These are phyloP conservation scores for Flaveria ramosissima DNA, from an alignment of 129 eudicot genomes.

Conservation along the genomic window DNA sequence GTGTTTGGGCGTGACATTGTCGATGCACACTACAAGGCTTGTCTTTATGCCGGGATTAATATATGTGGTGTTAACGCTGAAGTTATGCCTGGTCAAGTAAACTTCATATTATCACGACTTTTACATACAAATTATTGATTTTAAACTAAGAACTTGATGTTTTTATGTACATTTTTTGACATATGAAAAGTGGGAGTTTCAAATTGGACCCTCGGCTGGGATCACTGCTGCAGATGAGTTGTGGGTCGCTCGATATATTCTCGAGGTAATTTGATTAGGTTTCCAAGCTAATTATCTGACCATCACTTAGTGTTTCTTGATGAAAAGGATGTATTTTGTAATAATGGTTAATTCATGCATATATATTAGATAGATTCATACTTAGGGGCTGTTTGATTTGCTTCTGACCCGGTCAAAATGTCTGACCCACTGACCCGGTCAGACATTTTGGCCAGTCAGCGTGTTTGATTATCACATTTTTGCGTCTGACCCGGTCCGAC, in stretches of 20 bases:
- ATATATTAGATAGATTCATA: too few relatives aligned
- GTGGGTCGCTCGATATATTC: constrained; percentile 88
- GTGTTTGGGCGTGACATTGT: constrained; percentile 83
- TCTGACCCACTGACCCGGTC: too few relatives aligned
- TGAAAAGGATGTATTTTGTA: not conserved
- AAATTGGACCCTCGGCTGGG: constrained; percentile 92
- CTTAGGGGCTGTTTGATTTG: too few relatives aligned
- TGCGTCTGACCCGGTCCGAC: too few relatives aligned
- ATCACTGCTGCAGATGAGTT: constrained; percentile 84
- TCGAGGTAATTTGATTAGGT: constrained; percentile 56
- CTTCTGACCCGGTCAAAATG: too few relatives aligned
- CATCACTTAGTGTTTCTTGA: not conserved
- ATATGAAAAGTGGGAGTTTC: constrained; percentile 78
- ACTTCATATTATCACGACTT: not conserved
- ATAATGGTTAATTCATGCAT: too few relatives aligned
- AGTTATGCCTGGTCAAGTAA: constrained; percentile 91
- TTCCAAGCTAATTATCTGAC: not conserved
- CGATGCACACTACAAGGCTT: constrained; percentile 85
- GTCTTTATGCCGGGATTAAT: constrained; percentile 77
- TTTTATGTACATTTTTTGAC: not conserved
- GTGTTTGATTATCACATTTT: too few relatives aligned
- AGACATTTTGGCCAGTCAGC: too few relatives aligned
- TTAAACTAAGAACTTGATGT: not conserved
- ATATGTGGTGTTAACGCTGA: constrained; percentile 79
- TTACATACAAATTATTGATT: not conserved